Conservation (phyloP, 108 stramenopile species). For the Bacterosira constricta region DNA sequence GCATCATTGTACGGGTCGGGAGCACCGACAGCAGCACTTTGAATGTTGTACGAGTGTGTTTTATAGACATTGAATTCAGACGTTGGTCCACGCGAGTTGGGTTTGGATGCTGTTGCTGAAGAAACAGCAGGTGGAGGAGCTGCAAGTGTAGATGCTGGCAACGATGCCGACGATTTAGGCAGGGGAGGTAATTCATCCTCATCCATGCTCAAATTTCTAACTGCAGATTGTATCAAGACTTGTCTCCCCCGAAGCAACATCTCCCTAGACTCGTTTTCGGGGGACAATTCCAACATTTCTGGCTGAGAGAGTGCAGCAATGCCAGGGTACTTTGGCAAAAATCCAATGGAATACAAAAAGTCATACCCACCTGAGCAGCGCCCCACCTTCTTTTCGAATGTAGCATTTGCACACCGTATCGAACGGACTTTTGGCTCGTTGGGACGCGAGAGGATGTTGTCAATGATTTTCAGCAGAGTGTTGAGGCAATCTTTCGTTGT, state of each 20-base stretch:
- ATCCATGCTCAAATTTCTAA: conserved; percentile 49
- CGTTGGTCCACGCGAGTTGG: neutral
- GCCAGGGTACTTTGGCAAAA: conserved; percentile 37
- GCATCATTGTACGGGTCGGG: conserved; percentile 55
- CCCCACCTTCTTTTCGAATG: conserved; percentile 64
- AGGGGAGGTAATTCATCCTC: conserved; percentile 44
- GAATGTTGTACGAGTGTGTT: conserved; percentile 65
- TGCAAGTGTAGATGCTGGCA: neutral
- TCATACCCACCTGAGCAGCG: conserved; percentile 53
- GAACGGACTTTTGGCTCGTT: conserved; percentile 73
- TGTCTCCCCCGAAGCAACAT: conserved; percentile 46
- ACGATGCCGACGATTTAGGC: conserved; percentile 26
- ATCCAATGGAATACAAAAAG: conserved; percentile 74
- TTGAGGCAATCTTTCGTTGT: conserved; percentile 58
- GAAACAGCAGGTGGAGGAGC: neutral
- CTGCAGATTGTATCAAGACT: conserved; percentile 45
- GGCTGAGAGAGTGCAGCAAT: neutral
- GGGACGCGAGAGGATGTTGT: conserved; percentile 66
- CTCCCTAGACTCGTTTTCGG: conserved; percentile 48
- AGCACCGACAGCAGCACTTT: conserved; percentile 65
- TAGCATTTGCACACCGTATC: conserved; percentile 61
- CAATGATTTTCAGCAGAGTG: conserved; percentile 74
- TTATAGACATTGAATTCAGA: conserved; percentile 69
- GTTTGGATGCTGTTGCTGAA: conserved; percentile 1
- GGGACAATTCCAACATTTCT: conserved; percentile 38